phyloP scores from a whole-genome alignment of 2,329 filamentous ascomycete species.

The Blumeriella jaapii region DNA sequence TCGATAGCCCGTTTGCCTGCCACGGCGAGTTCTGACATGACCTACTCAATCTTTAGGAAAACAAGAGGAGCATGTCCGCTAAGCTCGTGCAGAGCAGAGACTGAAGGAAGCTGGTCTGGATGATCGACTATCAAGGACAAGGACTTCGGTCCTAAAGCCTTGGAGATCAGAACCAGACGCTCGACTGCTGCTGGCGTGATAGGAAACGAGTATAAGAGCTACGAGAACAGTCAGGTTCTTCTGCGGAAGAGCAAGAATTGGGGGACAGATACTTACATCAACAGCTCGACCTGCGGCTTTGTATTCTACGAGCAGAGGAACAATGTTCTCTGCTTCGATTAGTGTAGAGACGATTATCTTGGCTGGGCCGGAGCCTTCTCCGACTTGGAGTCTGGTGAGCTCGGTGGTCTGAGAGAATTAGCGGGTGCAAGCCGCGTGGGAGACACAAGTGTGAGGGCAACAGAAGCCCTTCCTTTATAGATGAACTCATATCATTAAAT shows the following conservation, averaged over 20 bases:
- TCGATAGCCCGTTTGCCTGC: too few species aligned
- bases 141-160: slow-evolving; percentile 40
- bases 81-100: slow-evolving; percentile 32
- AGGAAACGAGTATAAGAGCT: slow-evolving; percentile 52
- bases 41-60: slow-evolving; percentile 52
- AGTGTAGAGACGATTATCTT: slow-evolving; percentile 65
- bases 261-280: slow-evolving; percentile 38
- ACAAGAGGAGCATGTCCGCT: slow-evolving; percentile 40
- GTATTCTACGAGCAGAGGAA: slow-evolving; percentile 48
- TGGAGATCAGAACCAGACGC: slow-evolving; percentile 46
- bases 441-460: too few species aligned
- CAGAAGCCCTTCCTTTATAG: too few species aligned
- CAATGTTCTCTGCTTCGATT: slow-evolving; percentile 58
- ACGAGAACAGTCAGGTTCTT: slow-evolving; percentile 4
- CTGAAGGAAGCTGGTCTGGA: slow-evolving; percentile 42
- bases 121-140: slow-evolving; percentile 63
- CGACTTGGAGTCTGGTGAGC: slow-evolving; percentile 59
- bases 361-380: slow-evolving; percentile 32
- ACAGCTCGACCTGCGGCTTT: slow-evolving; percentile 40
- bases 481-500: too few species aligned
- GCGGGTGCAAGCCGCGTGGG: too few species aligned
- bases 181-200: slow-evolving; percentile 47
- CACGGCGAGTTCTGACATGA: too few species aligned
- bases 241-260: not conserved
- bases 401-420: slow-evolving; percentile 44